These are phyloP conservation scores for Kuraishia ogatae DNA, from an alignment of 805 yeast species.

Conservation along the genomic window DNA sequence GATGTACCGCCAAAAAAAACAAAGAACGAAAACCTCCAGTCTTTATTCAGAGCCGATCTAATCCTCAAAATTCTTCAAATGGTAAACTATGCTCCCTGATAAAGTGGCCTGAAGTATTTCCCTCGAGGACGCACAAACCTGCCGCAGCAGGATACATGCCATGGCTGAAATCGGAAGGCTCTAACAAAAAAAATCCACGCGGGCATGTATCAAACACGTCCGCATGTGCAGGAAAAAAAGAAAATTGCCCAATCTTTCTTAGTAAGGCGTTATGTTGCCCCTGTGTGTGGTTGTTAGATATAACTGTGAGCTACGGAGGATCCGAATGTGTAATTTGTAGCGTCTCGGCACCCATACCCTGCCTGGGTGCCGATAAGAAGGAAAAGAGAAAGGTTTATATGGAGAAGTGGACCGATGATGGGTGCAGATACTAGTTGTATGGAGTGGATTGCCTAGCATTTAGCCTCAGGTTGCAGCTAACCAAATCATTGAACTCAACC, in stretches of 20 bases:
- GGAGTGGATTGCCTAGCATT: too few relatives aligned
- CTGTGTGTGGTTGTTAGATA: not conserved
- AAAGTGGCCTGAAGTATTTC: not conserved
- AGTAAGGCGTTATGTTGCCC: not conserved
- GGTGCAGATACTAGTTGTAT: too few relatives aligned
- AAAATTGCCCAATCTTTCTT: not conserved
- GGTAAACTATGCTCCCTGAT: not conserved
- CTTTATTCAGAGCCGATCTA: not conserved
- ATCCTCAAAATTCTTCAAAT: not conserved
- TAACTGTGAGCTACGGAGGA: not conserved
- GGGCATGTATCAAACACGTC: not conserved
- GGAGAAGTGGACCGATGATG: too few relatives aligned
- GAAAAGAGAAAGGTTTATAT: too few relatives aligned
- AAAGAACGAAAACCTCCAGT: not conserved
- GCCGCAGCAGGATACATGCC: not conserved
- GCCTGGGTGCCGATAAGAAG: too few relatives aligned
- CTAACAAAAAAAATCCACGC: not conserved
- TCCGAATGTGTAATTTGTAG: not conserved
- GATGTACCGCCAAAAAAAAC: not conserved
- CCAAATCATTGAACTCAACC: too few relatives aligned
- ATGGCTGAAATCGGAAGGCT: not conserved
- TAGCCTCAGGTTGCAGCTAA: too few relatives aligned
- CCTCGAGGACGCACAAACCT: not conserved
- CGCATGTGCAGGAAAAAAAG: not conserved
- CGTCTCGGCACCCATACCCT: too few relatives aligned